Evolutionary conservation across 257 asterid species (phyloP).

Genomic region (Capsicum baccatum): DNA sequence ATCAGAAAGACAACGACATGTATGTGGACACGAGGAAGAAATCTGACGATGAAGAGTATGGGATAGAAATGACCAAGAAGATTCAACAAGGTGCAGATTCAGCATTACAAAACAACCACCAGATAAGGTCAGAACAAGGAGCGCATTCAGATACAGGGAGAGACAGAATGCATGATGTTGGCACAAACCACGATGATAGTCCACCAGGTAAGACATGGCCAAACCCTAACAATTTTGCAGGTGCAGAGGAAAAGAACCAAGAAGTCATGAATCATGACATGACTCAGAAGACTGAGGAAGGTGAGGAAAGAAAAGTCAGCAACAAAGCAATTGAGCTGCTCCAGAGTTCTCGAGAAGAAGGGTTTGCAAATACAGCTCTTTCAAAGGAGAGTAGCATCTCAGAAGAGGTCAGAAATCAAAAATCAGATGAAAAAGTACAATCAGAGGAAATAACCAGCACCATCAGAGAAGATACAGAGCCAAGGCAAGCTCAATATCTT

Average conservation of each 20-base stretch:
- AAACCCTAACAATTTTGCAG: conserved; percentile 12
- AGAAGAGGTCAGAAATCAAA: conserved; percentile 14
- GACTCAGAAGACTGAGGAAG: conserved; percentile 23
- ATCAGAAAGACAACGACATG: not conserved
- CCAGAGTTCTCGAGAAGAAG: conserved; percentile 26
- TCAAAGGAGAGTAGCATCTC: conserved; percentile 25
- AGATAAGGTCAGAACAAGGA: conserved; percentile 28
- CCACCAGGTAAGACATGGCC: conserved; percentile 21
- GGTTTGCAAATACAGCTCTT: not conserved
- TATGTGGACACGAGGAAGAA: conserved; percentile 11
- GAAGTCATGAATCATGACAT: conserved; percentile 26
- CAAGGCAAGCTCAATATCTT: conserved; percentile 1
- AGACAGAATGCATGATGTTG: not conserved
- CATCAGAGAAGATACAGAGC: conserved; percentile 24
- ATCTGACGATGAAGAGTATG: conserved; percentile 23
- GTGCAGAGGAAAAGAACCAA: conserved; percentile 25
- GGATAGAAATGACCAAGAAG: conserved; percentile 23
- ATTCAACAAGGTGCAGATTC: conserved; percentile 23
- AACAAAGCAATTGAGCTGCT: conserved; percentile 17
- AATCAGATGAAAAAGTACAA: conserved; percentile 30
- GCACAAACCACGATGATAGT: conserved; percentile 26
- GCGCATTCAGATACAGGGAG: not conserved
- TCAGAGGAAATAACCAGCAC: conserved; percentile 19
- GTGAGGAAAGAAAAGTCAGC: not conserved
- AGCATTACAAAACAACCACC: conserved; percentile 14